Evolutionary conservation across 345 rosid genomes (phyloP).

Genomic region (Odontarrhena argentea): DNA sequence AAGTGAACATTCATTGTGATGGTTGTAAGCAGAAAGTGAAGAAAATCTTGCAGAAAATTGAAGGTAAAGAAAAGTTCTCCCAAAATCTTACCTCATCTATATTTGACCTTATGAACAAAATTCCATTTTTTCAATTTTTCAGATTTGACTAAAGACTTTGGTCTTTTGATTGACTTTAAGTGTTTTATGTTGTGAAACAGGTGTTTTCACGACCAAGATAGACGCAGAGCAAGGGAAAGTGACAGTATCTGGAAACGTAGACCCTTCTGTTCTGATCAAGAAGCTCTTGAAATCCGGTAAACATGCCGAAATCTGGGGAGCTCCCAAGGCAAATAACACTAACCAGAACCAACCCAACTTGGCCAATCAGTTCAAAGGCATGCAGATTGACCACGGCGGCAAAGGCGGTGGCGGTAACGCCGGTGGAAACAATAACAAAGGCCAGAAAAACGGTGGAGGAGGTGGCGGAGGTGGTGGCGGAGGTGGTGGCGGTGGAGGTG

Average conservation of each 20-base stretch:
- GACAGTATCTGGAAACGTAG: slow-evolving; percentile 74
- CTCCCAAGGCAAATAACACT: slow-evolving; percentile 50
- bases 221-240: slow-evolving; percentile 89
- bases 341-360: slow-evolving; percentile 53
- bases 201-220: slow-evolving; percentile 72
- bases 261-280: slow-evolving; percentile 70
- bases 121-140: not conserved
- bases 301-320: slow-evolving; percentile 88
- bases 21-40: slow-evolving; percentile 91
- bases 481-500: not conserved
- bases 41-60: slow-evolving; percentile 91
- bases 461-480: slow-evolving; percentile 19
- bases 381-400: slow-evolving; percentile 69
- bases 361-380: slow-evolving; percentile 68
- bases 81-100: not conserved
- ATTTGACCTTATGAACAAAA: slow-evolving; percentile 17
- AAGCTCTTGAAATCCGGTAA: slow-evolving; percentile 90
- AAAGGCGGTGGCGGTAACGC: slow-evolving; percentile 47
- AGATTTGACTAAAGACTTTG: slow-evolving; percentile 8
- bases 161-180: not conserved
- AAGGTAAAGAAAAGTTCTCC: slow-evolving; percentile 51
- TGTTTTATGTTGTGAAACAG: slow-evolving; percentile 41
- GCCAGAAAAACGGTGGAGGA: slow-evolving; percentile 50
- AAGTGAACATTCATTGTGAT: slow-evolving; percentile 96
- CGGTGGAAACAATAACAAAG: slow-evolving; percentile 49